Conservation (phyloP, 345 rosid species). For the Arabidopsis suecica region DNA sequence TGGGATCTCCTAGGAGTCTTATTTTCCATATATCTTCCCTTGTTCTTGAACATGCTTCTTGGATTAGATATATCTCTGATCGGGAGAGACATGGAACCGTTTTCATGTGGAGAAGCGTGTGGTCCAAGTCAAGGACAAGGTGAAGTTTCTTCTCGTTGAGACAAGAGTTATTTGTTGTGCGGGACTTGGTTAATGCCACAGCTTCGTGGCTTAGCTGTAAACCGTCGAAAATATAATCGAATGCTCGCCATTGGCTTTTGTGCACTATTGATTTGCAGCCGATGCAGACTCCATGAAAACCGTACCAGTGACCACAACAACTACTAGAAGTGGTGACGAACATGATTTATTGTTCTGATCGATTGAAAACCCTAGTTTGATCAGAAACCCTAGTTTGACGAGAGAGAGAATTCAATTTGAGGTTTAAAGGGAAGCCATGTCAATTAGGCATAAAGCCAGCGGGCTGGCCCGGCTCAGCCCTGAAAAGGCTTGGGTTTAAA, state of each 20-base stretch:
- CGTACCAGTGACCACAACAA: conserved; percentile 17
- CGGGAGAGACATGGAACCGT: neutral
- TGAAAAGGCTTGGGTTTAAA: too few relatives aligned
- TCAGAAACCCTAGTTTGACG: too few relatives aligned
- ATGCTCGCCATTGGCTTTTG: neutral
- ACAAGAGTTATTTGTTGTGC: neutral
- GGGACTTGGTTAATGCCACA: neutral
- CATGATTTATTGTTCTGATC: conserved; percentile 16
- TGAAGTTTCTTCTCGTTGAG: conserved; percentile 35
- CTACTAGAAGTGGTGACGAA: neutral
- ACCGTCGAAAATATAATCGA: neutral
- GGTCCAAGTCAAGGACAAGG: conserved; percentile 32
- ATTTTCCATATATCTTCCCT: conserved; percentile 1
- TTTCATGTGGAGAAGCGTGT: conserved; percentile 22
- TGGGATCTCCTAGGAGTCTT: neutral
- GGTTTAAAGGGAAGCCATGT: too few relatives aligned
- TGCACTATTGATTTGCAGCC: conserved; percentile 9
- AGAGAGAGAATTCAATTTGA: too few relatives aligned
- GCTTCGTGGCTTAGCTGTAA: conserved; percentile 26
- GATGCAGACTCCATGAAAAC: neutral
- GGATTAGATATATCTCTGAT: conserved; percentile 15
- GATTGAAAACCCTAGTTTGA: neutral
- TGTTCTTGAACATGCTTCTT: neutral
- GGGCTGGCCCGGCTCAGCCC: too few relatives aligned
- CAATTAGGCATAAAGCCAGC: too few relatives aligned